Evolutionary conservation across 306 rosid species (phyloP), one percentile per base, ranked within the genome.

Genomic region (Boehmeria nivea): DNA sequence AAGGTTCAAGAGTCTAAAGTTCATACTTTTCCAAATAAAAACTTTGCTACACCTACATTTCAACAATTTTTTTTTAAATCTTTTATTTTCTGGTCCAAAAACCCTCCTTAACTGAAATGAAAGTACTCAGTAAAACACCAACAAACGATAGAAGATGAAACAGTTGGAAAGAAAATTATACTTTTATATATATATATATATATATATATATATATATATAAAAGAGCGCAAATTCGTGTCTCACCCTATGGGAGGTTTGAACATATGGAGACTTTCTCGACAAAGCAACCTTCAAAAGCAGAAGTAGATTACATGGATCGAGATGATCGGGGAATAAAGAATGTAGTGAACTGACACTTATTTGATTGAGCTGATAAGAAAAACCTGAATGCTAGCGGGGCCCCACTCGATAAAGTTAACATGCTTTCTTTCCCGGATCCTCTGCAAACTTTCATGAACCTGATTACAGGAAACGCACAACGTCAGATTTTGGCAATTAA

Each of bases 321-420:
- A n/a, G n/a, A 60, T 25, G 43, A 59, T 21, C 45, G 25, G 24
- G 33, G 38, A 52, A 40, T 58, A 46, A 22, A 24, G 27, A 8
- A 64, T 59, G 45, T 45, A 43, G 44, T 63, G 43, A 57, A 24
- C 28, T 28, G 45, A 58, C 59, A 68, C 20, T 25, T 40, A 64
- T 19, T 64, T 60, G 47, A 48, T 54, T 56, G 21, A 22, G 47
- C 61, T 60, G 57, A 36, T 54, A 27, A 53, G 49, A 55, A 59
- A 68, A 22, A 91, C 99, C 93, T 91, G 99, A 65, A 91, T 91
- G 68, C 99, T 91, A 36, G 99, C 99, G 57, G 99, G 99, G 46
- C 99, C 99, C 99, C 99, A 91, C 66, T 91, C 96, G 61, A 91
- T 87, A 68, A 91, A 91, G 83, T 91, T 91, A 55, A 91, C 96